Evolutionary conservation across 2,329 filamentous ascomycete genomes (phyloP), one percentile per base, ranked within the genome.

Genomic region (Fusarium sp.): DNA sequence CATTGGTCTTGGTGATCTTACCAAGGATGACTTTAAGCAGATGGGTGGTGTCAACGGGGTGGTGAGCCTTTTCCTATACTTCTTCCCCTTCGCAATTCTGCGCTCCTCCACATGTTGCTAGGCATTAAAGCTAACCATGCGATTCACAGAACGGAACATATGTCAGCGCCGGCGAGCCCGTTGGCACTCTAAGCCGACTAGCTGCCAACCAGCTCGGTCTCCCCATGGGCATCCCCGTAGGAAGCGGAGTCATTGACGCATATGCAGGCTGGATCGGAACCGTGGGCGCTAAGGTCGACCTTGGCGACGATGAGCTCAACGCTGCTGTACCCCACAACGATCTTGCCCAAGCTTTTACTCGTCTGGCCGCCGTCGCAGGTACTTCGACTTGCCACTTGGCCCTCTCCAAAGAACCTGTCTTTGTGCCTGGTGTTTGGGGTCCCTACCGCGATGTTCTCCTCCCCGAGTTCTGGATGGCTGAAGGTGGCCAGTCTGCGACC

Each of bases 191-290:
- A 15, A 95, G 90, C 71, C 90, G 94, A 64, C 91, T 91, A 72
- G 93, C 95, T 6, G 92, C 91, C 13, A 78, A 83, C 43, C 91
- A 97, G 65, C 87, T 99, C 59, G 94, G 95, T 7, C 84, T 99
- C 4, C 90, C 90, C 6, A 83, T 90, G 19, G 94, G 93, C 35
- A 95, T 97, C 68, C 92, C 95, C 15, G 91, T 99, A 52, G 95
- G 95, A 50, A 96, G 92, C 72, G 93, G 93, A 76, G 95, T 99
- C 64, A 99, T 99, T 73, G 95, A 99, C 75, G 95, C 95, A 15
- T 99, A 99, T 72, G 95, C 95, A 58, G 95, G 95, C 64, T 99
- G 95, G 95, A 95, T 99, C 68, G 95, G 95, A 60, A 98, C 95
- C 1, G 95, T 99, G n/a, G 95, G 95, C 56, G 94, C 95, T 59